A percentile compares a stretch with the other conserved stretches of the same genome.
These are phyloP conservation scores for Exophiala mesophila DNA, from an alignment of 2,329 filamentous ascomycete species.

Conservation along the genomic window DNA sequence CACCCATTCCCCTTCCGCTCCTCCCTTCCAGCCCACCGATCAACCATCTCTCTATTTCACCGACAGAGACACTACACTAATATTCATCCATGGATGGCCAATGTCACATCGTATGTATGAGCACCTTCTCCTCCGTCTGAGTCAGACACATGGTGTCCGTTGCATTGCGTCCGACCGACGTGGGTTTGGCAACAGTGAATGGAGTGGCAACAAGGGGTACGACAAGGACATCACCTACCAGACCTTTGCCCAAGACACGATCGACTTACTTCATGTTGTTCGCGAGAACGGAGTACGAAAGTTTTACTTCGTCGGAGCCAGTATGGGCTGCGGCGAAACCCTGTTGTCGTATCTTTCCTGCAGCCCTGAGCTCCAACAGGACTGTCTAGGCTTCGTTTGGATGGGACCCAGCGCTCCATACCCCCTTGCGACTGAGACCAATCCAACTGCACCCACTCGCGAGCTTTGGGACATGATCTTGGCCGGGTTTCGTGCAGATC, in stretches of 20 bases:
- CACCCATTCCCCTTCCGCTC: slow-evolving; percentile 10
- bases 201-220: slow-evolving; percentile 22
- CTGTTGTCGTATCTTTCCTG: slow-evolving; percentile 26
- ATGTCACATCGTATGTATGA: slow-evolving; percentile 31
- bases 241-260: slow-evolving; percentile 29
- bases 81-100: slow-evolving; percentile 33
- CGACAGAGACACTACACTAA: slow-evolving; percentile 12
- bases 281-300: slow-evolving; percentile 14
- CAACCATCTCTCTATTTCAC: not conserved
- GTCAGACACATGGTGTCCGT: slow-evolving; percentile 28
- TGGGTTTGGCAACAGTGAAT: slow-evolving; percentile 32
- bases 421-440: slow-evolving; percentile 22
- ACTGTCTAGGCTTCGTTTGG: slow-evolving; percentile 28
- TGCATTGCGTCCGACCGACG: slow-evolving; percentile 31
- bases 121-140: slow-evolving; percentile 27
- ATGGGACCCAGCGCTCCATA: slow-evolving; percentile 27
- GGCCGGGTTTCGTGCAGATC: slow-evolving; percentile 24
- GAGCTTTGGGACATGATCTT: slow-evolving; percentile 29
- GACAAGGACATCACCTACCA: slow-evolving; percentile 27
- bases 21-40: slow-evolving; percentile 6
- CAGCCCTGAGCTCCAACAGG: slow-evolving; percentile 5
- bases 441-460: slow-evolving; percentile 25
- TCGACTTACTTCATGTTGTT: slow-evolving; percentile 14
- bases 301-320: slow-evolving; percentile 28
- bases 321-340: slow-evolving; percentile 31